These are phyloP conservation scores for Citrus reticulata DNA, from an alignment of 345 rosid species.

Conservation along the genomic window DNA sequence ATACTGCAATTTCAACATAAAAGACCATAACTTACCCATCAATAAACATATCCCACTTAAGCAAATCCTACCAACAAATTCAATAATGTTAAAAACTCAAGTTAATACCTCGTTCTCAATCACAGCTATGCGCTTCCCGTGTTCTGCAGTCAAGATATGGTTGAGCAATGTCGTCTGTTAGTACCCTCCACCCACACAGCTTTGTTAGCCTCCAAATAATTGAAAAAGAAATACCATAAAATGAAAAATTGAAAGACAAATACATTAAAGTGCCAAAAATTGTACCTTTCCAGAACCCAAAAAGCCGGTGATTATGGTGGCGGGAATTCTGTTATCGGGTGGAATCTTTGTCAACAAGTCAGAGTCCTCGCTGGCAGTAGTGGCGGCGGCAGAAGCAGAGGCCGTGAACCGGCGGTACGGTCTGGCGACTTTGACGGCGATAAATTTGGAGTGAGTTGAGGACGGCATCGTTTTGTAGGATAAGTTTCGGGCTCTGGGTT, in stretches of 20 bases:
- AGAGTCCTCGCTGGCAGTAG: constrained; percentile 55
- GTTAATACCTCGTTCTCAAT: constrained; percentile 85
- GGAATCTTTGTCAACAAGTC: constrained; percentile 70
- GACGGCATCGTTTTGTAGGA: constrained; percentile 28
- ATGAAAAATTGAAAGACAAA: neutral
- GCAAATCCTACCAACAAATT: neutral
- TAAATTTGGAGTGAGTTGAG: constrained; percentile 16
- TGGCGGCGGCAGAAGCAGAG: constrained; percentile 46
- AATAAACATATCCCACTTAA: neutral
- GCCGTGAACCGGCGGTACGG: constrained; percentile 41
- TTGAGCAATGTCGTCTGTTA: constrained; percentile 86
- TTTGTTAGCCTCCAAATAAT: neutral
- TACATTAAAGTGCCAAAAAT: neutral
- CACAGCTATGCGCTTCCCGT: constrained; percentile 94
- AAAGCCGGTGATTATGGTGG: constrained; percentile 92
- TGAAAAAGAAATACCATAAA: neutral
- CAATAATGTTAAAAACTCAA: neutral
- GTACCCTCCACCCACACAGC: neutral
- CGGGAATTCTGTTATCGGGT: constrained; percentile 82
- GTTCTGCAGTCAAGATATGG: constrained; percentile 90
- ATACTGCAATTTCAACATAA: constrained; percentile 41
- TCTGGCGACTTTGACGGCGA: constrained; percentile 14
- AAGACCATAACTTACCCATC: neutral
- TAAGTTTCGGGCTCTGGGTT: constrained; percentile 21
- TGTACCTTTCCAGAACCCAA: constrained; percentile 90